Evolutionary conservation across 495 filamentous ascomycete species (phyloP), one percentile per base, ranked within the genome.

Genomic region (Penicillium fimorum): DNA sequence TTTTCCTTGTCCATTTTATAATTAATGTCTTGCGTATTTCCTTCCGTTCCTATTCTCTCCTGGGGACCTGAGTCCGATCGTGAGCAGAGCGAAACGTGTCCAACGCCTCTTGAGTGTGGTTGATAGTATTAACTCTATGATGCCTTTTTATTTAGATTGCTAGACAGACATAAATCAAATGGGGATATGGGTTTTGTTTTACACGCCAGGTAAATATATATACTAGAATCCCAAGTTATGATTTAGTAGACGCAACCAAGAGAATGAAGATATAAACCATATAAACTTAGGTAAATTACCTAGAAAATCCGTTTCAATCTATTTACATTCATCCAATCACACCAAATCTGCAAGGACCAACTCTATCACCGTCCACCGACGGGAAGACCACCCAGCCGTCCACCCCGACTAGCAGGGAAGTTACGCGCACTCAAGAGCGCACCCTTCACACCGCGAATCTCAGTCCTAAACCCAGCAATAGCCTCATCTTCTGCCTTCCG

Each of bases 381-480:
- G 47, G 64, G 35, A 38, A 62, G 41, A 32, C 63, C 37, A 50
- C 48, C 61, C 29, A 70, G 63, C 52, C 70, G 59, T 17, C 59
- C 72, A 59, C 64, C 71, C 40, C 65, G 64, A 55, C 76, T 70
- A 17, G 79, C 66, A 30, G 83, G 83, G 55, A 86, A 86, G 60
- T 84, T 85, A 57, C 85, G 78, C 17, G 92, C 85, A 76, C 87
- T 93, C 67, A 98, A 64, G 69, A 98, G 75, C 45, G 92, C 87
- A 17, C 94, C 93, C 78, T 98, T 98, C n/a, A 97, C 84, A 59
- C 90, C 83, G 48, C 91, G 77, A 57, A 98, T 96, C 66, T 95
- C 90, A 22, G 86, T 81, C 72, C 88, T 92, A 15, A 95, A 82
- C 65, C 78, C 83, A 27, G 83, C 80, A 56, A 96, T 87, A 59